Evolutionary conservation across 768 basidiomycete genomes (phyloP).

Genomic region (Suillus fuscotomentosus): DNA sequence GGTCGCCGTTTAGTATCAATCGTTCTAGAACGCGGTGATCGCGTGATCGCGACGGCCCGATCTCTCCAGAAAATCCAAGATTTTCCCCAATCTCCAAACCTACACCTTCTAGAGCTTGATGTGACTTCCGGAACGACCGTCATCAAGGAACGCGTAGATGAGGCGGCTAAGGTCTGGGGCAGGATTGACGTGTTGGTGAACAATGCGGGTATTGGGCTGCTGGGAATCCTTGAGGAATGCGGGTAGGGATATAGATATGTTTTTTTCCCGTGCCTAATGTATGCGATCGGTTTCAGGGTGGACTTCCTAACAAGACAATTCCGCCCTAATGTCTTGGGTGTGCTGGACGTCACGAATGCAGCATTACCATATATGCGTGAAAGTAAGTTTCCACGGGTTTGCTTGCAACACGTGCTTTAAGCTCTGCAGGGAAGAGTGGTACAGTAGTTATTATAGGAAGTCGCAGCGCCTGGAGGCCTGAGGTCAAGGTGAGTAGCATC

Average conservation of each 20-base stretch:
- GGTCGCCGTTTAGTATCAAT: constrained; percentile 49
- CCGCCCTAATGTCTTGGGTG: constrained; percentile 30
- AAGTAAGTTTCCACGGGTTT: constrained; percentile 12
- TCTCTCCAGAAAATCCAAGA: constrained; percentile 40
- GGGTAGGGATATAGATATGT: constrained; percentile 38
- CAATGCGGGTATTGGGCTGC: constrained; percentile 53
- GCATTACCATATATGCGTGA: constrained; percentile 45
- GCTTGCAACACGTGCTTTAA: background rate
- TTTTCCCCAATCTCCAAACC: constrained; percentile 27
- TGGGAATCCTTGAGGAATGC: constrained; percentile 54
- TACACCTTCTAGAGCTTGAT: constrained; percentile 49
- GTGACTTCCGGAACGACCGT: constrained; percentile 44
- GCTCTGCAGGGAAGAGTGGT: constrained; percentile 33
- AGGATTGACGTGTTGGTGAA: constrained; percentile 62
- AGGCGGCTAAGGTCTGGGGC: constrained; percentile 49
- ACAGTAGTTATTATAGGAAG: constrained; percentile 57
- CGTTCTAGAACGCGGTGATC: constrained; percentile 56
- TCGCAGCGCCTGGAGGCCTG: constrained; percentile 50
- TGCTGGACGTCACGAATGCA: constrained; percentile 53
- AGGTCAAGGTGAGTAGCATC: constrained; percentile 30
- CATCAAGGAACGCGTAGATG: constrained; percentile 41
- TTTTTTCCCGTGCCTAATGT: background rate
- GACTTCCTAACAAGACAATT: constrained; percentile 42
- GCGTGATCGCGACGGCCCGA: constrained; percentile 58
- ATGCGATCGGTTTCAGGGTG: constrained; percentile 11